Conservation (phyloP, 805 yeast genomes). For the Metschnikowia vanudenii region DNA sequence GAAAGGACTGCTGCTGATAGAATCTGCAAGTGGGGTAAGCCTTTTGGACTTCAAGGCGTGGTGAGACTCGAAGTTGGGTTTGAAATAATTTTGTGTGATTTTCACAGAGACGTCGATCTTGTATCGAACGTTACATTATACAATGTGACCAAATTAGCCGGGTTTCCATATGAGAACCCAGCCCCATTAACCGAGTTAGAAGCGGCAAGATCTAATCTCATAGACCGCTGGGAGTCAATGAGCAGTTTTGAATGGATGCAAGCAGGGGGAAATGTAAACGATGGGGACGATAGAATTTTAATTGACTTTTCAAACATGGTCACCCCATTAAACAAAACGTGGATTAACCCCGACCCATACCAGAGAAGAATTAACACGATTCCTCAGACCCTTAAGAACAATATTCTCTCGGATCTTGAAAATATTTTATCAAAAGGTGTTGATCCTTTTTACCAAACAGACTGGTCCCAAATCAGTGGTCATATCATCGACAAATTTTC, state of each 20-base stretch:
- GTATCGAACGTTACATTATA: conserved; percentile 45
- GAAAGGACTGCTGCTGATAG: conserved; percentile 48
- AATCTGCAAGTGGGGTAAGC: conserved; percentile 56
- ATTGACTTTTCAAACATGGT: conserved; percentile 53
- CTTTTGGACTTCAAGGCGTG: conserved; percentile 57
- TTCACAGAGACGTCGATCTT: conserved; percentile 46
- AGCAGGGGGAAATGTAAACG: conserved; percentile 48
- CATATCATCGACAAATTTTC: conserved; percentile 52
- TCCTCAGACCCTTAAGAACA: conserved; percentile 31
- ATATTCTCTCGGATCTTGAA: conserved; percentile 37
- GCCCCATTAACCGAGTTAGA: conserved; percentile 6
- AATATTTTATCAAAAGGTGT: conserved; percentile 16
- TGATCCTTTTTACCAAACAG: conserved; percentile 38
- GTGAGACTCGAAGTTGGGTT: conserved; percentile 60
- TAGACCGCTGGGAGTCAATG: conserved; percentile 30
- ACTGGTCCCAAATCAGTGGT: conserved; percentile 57
- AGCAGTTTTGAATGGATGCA: conserved; percentile 44
- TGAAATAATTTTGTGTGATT: conserved; percentile 62
- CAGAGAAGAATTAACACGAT: conserved; percentile 38
- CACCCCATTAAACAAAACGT: conserved; percentile 53
- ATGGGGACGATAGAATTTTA: conserved; percentile 47
- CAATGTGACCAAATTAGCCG: conserved; percentile 35
- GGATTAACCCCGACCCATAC: conserved; percentile 49
- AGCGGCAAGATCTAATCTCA: conserved; percentile 11
- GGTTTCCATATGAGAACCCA: conserved; percentile 31